phyloP scores from a whole-genome alignment of 1,284 basidiomycete genomes.

The Marasmius oreades region DNA sequence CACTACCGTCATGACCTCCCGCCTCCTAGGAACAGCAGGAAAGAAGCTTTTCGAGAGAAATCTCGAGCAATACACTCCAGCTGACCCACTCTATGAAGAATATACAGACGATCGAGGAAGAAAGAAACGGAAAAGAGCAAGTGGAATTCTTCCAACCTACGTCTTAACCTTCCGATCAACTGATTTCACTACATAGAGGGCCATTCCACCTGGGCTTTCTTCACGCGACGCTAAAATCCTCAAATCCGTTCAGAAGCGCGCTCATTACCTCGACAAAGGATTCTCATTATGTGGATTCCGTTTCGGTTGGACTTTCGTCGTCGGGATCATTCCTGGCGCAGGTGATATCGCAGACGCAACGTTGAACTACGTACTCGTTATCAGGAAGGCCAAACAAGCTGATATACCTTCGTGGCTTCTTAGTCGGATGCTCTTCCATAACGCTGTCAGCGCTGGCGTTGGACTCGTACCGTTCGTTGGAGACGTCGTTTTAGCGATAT shows the following conservation, averaged over 20 bases:
- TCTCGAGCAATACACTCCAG: slow-evolving; percentile 61
- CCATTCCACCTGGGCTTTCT: slow-evolving; percentile 76
- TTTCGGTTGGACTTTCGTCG: slow-evolving; percentile 86
- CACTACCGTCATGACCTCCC: slow-evolving; percentile 4
- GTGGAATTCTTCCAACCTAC: slow-evolving; percentile 19
- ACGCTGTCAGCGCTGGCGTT: slow-evolving; percentile 65
- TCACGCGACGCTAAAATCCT: slow-evolving; percentile 75
- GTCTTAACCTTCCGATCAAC: not conserved
- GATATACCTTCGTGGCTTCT: slow-evolving; percentile 73
- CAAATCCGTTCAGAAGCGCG: slow-evolving; percentile 71
- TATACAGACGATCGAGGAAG: slow-evolving; percentile 67
- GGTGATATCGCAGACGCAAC: slow-evolving; percentile 65
- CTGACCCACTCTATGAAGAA: slow-evolving; percentile 79
- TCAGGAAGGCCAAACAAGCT: slow-evolving; percentile 73
- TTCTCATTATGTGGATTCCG: slow-evolving; percentile 80
- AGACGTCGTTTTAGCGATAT: slow-evolving; percentile 71
- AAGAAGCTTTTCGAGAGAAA: slow-evolving; percentile 60
- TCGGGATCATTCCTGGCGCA: slow-evolving; percentile 72
- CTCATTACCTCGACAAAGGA: slow-evolving; percentile 91
- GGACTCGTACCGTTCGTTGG: slow-evolving; percentile 81
- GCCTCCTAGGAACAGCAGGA: slow-evolving; percentile 44
- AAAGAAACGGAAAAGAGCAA: slow-evolving; percentile 66
- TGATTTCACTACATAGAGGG: slow-evolving; percentile 44
- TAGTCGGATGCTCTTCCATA: slow-evolving; percentile 77
- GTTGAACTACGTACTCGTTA: slow-evolving; percentile 77